Percentiles rank a stretch among this genome's conserved stretches.
Evolutionary conservation across 73 alveolate species (phyloP).

Genomic region (Paramecium sonneborni): DNA sequence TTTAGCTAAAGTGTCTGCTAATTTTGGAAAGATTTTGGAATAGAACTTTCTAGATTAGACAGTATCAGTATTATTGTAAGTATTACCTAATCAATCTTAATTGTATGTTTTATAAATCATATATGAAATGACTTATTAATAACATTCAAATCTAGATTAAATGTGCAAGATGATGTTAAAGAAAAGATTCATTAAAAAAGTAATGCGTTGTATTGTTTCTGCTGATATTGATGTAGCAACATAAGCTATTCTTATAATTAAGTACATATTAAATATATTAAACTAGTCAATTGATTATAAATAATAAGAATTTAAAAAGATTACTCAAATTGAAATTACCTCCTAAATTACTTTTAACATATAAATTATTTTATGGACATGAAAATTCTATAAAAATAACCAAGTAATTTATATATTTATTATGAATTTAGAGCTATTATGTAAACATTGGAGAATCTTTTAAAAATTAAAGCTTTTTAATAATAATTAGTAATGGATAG

Average conservation of each 20-base stretch:
- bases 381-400: constrained; percentile 13
- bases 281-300: not conserved
- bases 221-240: constrained; percentile 53
- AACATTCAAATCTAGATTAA: not conserved
- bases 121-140: not conserved
- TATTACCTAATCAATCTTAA: not conserved
- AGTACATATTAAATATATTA: not conserved
- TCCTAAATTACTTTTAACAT: not conserved
- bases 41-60: not conserved
- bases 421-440: constrained; percentile 5
- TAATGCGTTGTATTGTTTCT: not conserved
- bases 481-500: constrained; percentile 4
- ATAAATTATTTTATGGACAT: not conserved
- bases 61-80: not conserved
- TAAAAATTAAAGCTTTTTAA: constrained; percentile 32
- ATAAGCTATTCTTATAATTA: not conserved
- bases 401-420: not conserved
- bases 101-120: not conserved
- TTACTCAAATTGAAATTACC: constrained; percentile 15
- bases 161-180: constrained; percentile 37
- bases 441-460: constrained; percentile 35
- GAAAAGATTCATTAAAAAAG: not conserved
- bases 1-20: not conserved
- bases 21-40: constrained; percentile 50
- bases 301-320: not conserved